Percentiles rank a stretch among this genome's conserved stretches.
These are phyloP conservation scores for Epichloe sibirici DNA, from an alignment of 2,329 filamentous ascomycete species.

Conservation along the genomic window DNA sequence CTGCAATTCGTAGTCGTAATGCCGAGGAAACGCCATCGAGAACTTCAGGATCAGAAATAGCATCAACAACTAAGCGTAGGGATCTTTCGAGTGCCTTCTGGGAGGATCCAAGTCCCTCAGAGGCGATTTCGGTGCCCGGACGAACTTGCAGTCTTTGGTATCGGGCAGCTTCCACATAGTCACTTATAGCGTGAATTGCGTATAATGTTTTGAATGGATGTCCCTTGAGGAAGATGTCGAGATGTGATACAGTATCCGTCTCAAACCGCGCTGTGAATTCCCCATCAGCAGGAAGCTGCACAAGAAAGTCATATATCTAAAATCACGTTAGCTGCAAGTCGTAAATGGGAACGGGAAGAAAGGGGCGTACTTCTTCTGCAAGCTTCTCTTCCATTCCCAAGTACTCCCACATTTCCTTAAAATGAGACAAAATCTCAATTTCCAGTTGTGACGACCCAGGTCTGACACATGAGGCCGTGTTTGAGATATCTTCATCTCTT, in stretches of 20 bases:
- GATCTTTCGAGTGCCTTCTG: constrained; percentile 24
- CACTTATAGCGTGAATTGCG: constrained; percentile 52
- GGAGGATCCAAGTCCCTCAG: constrained; percentile 5
- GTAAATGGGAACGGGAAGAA: not conserved
- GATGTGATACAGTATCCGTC: constrained; percentile 36
- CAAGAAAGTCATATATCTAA: constrained; percentile 58
- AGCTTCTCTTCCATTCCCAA: constrained; percentile 60
- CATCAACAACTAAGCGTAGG: constrained; percentile 43
- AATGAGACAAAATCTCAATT: constrained; percentile 67
- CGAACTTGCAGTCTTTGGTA: constrained; percentile 18
- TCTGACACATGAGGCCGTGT: constrained; percentile 31
- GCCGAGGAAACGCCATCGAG: constrained; percentile 22
- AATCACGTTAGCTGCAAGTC: constrained; percentile 9
- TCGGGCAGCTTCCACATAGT: constrained; percentile 41
- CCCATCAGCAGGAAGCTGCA: constrained; percentile 56
- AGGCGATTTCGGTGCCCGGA: constrained; percentile 1
- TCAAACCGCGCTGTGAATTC: constrained; percentile 48
- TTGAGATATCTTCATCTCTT: constrained; percentile 36
- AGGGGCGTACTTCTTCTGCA: constrained; percentile 46
- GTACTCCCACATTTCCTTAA: constrained; percentile 72
- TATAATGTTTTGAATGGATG: constrained; percentile 66
- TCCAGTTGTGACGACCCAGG: constrained; percentile 54
- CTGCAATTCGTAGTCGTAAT: constrained; percentile 17
- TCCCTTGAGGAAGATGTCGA: constrained; percentile 53
- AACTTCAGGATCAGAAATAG: constrained; percentile 46